Evolutionary conservation across 139 green algal species (phyloP).

Genomic region (Tetradesmus lagerheimii): DNA sequence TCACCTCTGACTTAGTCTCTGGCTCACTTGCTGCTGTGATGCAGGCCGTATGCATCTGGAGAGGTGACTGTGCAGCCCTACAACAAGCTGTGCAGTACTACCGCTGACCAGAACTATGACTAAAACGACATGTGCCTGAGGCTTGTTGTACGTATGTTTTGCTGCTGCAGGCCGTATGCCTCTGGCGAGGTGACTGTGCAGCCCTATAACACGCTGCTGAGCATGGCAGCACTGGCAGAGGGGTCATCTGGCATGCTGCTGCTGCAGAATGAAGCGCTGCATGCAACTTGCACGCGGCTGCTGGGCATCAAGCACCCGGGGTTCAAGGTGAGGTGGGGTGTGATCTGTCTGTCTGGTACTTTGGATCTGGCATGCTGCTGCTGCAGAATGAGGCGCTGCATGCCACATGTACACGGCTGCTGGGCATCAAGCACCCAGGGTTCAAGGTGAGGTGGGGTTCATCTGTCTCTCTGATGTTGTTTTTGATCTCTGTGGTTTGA

Average conservation of each 20-base stretch:
- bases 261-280: conserved; percentile 76
- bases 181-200: conserved; percentile 86
- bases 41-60: conserved; percentile 75
- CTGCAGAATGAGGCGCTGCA: conserved; percentile 50
- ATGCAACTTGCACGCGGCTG: conserved; percentile 56
- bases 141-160: neutral
- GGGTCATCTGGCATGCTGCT: conserved; percentile 77
- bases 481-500: neutral
- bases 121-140: no score
- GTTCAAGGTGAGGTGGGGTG: conserved; percentile 58
- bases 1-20: no score
- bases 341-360: no score
- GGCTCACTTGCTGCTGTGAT: neutral
- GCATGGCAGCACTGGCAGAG: conserved; percentile 70
- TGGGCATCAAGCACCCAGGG: conserved; percentile 67
- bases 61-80: conserved; percentile 88
- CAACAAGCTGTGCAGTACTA: conserved; percentile 88
- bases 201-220: conserved; percentile 89
- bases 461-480: neutral
- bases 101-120: conserved; percentile 62
- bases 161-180: conserved; percentile 70
- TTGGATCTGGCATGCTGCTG: no score
- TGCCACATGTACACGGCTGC: conserved; percentile 51
- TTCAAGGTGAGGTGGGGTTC: conserved; percentile 55
- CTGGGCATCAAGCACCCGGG: conserved; percentile 68